Evolutionary conservation across 192 early-diverging fungal species (phyloP).

Genomic region (Coemansia javaensis): DNA sequence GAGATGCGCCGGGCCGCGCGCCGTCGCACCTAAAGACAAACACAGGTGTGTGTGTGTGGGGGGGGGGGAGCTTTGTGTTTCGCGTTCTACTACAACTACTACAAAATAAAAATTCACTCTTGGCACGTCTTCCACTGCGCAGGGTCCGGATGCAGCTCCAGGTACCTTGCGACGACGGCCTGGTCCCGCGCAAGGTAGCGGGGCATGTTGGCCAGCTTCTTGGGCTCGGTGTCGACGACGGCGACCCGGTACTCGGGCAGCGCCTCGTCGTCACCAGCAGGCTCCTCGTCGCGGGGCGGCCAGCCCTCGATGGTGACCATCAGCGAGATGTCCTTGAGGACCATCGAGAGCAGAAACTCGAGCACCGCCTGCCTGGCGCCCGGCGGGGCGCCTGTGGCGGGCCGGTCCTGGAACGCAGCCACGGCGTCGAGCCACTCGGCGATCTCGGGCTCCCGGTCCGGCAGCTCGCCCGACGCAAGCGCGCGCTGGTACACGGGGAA

Average conservation of each 20-base stretch:
- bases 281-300: not conserved
- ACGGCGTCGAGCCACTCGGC: constrained; percentile 34
- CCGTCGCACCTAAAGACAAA: not conserved
- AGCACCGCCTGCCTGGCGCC: constrained; percentile 50
- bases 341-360: constrained; percentile 66
- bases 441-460: constrained; percentile 10
- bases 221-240: constrained; percentile 71
- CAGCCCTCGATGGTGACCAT: constrained; percentile 45
- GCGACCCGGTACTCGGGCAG: constrained; percentile 38
- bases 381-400: not conserved
- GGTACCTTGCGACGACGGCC: constrained; percentile 52
- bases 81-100: not conserved
- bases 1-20: constrained; percentile 41
- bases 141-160: constrained; percentile 13
- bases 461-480: constrained; percentile 16
- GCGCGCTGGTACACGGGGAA: constrained; percentile 25
- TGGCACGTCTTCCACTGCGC: constrained; percentile 11
- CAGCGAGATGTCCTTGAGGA: constrained; percentile 76
- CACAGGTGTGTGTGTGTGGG: not conserved
- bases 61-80: not conserved
- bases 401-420: constrained; percentile 7
- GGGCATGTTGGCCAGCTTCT: constrained; percentile 57
- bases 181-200: constrained; percentile 53
- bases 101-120: constrained; percentile 6
- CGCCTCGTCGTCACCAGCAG: not conserved